A percentile compares a stretch with the other conserved stretches of the same genome.
Conservation (phyloP, 768 basidiomycete genomes). For the Erythrobasidium yunnanense region DNA sequence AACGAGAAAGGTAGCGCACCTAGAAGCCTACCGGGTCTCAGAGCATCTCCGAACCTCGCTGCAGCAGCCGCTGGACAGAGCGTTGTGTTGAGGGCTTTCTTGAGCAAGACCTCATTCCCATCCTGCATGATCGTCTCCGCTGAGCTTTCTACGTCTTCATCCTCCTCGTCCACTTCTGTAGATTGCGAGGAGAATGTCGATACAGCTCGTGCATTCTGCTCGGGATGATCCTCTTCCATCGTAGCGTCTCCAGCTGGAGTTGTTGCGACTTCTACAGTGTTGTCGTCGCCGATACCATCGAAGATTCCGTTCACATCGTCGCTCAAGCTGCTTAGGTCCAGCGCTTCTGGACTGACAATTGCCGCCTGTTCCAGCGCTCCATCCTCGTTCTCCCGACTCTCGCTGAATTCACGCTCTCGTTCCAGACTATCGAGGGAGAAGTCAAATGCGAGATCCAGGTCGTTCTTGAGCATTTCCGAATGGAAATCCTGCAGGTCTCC, state of each 20-base stretch:
- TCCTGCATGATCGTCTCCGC: not conserved
- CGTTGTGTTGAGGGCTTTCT: conserved; percentile 13
- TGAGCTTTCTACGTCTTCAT: not conserved
- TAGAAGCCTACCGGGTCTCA: not conserved
- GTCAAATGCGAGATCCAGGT: conserved; percentile 37
- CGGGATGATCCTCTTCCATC: not conserved
- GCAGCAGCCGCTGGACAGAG: conserved; percentile 24
- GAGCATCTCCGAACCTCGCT: not conserved
- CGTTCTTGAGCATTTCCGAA: conserved; percentile 37
- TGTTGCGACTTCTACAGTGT: not conserved
- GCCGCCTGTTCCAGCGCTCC: not conserved
- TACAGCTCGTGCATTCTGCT: too few relatives aligned
- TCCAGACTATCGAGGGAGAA: conserved; percentile 17
- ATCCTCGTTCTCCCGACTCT: not conserved
- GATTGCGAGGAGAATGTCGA: too few relatives aligned
- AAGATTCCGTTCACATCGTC: not conserved
- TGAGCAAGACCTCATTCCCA: not conserved
- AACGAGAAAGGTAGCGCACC: not conserved
- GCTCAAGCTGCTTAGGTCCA: not conserved
- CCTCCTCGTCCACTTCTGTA: not conserved
- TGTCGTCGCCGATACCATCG: not conserved
- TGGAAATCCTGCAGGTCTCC: conserved; percentile 37
- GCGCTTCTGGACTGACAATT: too few relatives aligned
- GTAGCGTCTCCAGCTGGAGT: not conserved
- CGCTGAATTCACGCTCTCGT: not conserved